Base-by-base conservation (phyloP, 78 protist genomes). In the Dictyostelium citrinum region DNA sequence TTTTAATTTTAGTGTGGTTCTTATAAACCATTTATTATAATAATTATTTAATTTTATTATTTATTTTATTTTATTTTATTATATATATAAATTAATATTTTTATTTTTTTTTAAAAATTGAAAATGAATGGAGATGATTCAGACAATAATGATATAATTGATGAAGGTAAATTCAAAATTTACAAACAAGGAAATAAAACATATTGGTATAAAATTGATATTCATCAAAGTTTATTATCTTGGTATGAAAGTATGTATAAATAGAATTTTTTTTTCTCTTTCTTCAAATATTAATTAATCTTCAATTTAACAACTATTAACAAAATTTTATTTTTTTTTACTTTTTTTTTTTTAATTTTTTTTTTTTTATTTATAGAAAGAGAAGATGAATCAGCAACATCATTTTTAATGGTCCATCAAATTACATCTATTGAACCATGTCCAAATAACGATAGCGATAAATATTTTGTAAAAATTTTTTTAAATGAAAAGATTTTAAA, bases 141-240 rank as follows among this genome's bases (percentile, higher is more conserved):
- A 33, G 46, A 70, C 11, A n/a, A 60, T n/a, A 60, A 70, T 70
- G 77, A 70, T 16, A 70, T 70, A 33, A 70, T 70, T 33, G 77
- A 70, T 16, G 39, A 70, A 70, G 77, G 77, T 70, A 16, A 70
- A 31, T 70, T 70, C 11, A 70, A 64, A 64, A 64, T 64, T 11
- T 29, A 70, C 17, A 70, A 70, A 70, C 77, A 70, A 64, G 64
- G 35, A 9, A n/a, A 64, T 9, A 71, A 71, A 74, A 74, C n/a
- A 77, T 77, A 77, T 77, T 77, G 82, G 68, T 77, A 45, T 27
- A 45, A 27, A 77, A 77, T 77, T n/a, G 55, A 77, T 77, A 45
- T 45, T 45, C 5, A 16, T 12, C 35, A 45, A 27, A 31, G 82
- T 27, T 45, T 80, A 80, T 55, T 80, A 35, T 80, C 84, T 17